Evolutionary conservation across 768 basidiomycete genomes (phyloP), one percentile per base, ranked within the genome.

Genomic region (Nevesoporus exiguus): DNA sequence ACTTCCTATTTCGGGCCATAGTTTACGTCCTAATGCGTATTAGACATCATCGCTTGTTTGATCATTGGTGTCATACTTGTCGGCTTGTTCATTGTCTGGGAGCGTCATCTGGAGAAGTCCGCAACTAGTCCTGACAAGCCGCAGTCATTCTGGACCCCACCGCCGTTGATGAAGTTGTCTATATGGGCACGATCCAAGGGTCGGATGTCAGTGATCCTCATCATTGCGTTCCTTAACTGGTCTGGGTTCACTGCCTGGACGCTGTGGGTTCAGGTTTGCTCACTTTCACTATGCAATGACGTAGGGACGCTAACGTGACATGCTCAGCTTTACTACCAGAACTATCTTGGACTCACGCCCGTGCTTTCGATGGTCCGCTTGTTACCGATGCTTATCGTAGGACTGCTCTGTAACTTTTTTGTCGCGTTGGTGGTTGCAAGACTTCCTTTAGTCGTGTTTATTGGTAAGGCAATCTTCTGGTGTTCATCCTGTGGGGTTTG

Each of bases 41-140:
- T 44, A 80, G 89, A 92, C 65, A 89, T 93, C 59, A 84, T 93
- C 47, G 82, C 76, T 3, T 76, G 86, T 7, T 74, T 93, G 29
- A 68, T 89, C 46, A 31, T 87, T 17, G 85, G 86, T 3, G 69
- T 89, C 3, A 10, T 84, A 22, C 61, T 90, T 17, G 53, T 87
- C 14, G 67, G 62, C 2, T 44, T 71, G 1, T 94, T 93, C 73
- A 50, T 87, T 42, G 56, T 67, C 27, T 93, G 88, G 88, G 84
- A 93, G 59, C 62, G 71, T 46, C 76, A 79, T 61, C 73, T 93
- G 27, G 86, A 88, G 41, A 60, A 61, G 6, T 55, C 58, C 13
- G 50, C 49, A 0, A 52, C 54, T 17, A 42, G 31, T 0, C 65
- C 60, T 3, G 53, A 54, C 3, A 61, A 55, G n/a, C 56, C 60